phyloP scores from a whole-genome alignment of 306 rosid genomes.

The Begonia fuchsioides region DNA sequence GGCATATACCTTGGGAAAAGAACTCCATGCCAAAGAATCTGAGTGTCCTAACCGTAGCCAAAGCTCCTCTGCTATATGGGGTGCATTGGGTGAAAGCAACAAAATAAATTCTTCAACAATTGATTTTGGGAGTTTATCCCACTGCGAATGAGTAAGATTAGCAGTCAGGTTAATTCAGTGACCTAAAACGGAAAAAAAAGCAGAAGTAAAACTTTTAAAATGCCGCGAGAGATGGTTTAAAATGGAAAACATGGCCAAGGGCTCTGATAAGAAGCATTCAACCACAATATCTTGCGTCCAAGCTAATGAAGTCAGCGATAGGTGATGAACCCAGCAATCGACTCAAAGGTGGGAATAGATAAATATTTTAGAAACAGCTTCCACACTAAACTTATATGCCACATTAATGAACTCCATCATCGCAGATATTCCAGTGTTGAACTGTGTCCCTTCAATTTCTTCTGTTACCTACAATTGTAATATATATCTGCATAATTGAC shows the following conservation, averaged over 20 bases:
- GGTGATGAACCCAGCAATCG: neutral
- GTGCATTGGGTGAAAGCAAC: slow-evolving; percentile 89
- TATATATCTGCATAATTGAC: slow-evolving; percentile 1
- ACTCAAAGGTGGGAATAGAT: neutral
- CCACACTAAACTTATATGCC: slow-evolving; percentile 58
- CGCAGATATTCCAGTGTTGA: slow-evolving; percentile 96
- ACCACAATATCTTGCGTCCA: too few relatives aligned
- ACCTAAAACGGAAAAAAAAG: neutral
- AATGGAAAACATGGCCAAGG: too few relatives aligned
- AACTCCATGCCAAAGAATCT: slow-evolving; percentile 51
- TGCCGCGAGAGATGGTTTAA: too few relatives aligned
- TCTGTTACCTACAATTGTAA: slow-evolving; percentile 63
- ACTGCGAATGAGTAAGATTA: slow-evolving; percentile 34
- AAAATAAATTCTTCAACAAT: slow-evolving; percentile 64
- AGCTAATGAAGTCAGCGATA: neutral
- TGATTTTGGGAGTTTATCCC: slow-evolving; percentile 73
- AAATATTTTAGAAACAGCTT: neutral
- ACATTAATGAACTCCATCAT: slow-evolving; percentile 94
- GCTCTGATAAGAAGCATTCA: too few relatives aligned
- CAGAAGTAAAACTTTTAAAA: too few relatives aligned
- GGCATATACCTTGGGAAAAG: slow-evolving; percentile 64
- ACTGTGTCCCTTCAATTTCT: slow-evolving; percentile 83
- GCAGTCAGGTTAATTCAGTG: slow-evolving; percentile 5
- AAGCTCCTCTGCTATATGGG: slow-evolving; percentile 93
- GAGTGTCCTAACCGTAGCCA: slow-evolving; percentile 87